Conservation (phyloP, 257 asterid genomes). For the Salvia hispanica region DNA sequence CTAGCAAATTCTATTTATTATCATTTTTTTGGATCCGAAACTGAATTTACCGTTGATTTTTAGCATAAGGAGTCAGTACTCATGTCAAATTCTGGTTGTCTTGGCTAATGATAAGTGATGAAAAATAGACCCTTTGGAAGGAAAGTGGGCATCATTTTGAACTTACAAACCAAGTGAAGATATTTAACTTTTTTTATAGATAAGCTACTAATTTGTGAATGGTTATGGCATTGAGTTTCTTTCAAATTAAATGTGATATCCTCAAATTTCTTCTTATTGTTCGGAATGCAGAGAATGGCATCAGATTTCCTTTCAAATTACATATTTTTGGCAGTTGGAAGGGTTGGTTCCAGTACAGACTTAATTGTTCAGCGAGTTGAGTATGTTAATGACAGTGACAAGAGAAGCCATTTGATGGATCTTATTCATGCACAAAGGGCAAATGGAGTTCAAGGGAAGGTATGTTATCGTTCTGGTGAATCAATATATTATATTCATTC, state of each 20-base stretch:
- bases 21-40: too few relatives aligned
- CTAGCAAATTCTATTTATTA: too few relatives aligned
- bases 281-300: slow-evolving; percentile 77
- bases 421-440: slow-evolving; percentile 79
- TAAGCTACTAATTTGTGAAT: background rate
- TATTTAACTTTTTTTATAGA: background rate
- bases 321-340: slow-evolving; percentile 84
- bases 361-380: slow-evolving; percentile 83
- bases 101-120: background rate
- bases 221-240: background rate
- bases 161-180: background rate
- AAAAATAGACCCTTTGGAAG: background rate
- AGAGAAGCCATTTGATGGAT: slow-evolving; percentile 87
- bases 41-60: too few relatives aligned
- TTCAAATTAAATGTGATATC: slow-evolving; percentile 2
- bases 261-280: slow-evolving; percentile 20
- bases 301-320: slow-evolving; percentile 83
- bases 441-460: slow-evolving; percentile 64
- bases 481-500: background rate
- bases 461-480: slow-evolving; percentile 29
- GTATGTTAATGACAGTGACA: slow-evolving; percentile 71
- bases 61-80: too few relatives aligned
- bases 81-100: too few relatives aligned
- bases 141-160: background rate
- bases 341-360: slow-evolving; percentile 92